phyloP scores from a whole-genome alignment of 2,329 filamentous ascomycete species.

The Colletotrichum simmondsii region DNA sequence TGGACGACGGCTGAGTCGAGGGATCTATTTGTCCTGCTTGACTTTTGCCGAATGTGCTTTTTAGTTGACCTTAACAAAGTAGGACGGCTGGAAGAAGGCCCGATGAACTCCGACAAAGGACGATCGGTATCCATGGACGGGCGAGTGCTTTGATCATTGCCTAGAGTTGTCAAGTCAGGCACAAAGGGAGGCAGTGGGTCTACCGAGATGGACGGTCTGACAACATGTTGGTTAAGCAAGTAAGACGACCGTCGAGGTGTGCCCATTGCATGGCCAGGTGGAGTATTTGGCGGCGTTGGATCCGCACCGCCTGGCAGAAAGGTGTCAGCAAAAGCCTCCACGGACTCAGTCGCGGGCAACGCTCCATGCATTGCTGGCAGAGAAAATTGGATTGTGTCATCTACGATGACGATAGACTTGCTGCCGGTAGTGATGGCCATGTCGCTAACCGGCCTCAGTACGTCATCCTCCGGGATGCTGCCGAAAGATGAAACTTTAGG shows the following conservation, averaged over 20 bases:
- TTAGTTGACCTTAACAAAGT: conserved; percentile 15
- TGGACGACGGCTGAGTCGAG: conserved; percentile 60
- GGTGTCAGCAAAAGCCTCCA: conserved; percentile 64
- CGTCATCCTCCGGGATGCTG: conserved; percentile 44
- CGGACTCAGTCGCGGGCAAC: conserved; percentile 56
- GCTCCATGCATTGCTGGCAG: conserved; percentile 64
- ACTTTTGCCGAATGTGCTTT: conserved; percentile 57
- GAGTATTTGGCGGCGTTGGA: conserved; percentile 71
- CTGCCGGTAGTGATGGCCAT: conserved; percentile 80
- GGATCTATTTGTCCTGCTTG: conserved; percentile 60
- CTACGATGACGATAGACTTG: conserved; percentile 90
- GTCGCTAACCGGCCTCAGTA: conserved; percentile 59
- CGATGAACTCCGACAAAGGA: conserved; percentile 45
- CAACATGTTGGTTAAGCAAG: conserved; percentile 60
- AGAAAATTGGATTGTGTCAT: conserved; percentile 68
- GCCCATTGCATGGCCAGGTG: conserved; percentile 57
- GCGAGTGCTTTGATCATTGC: conserved; percentile 39
- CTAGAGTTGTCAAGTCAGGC: conserved; percentile 57
- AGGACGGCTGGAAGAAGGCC: conserved; percentile 30
- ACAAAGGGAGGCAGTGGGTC: conserved; percentile 59
- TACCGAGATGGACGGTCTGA: conserved; percentile 47
- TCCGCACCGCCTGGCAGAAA: conserved; percentile 61
- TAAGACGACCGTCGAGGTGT: conserved; percentile 67
- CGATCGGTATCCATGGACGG: conserved; percentile 45
- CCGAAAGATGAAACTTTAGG: conserved; percentile 56